Evolutionary conservation across 257 asterid species (phyloP).

Genomic region (Scutellaria minor): DNA sequence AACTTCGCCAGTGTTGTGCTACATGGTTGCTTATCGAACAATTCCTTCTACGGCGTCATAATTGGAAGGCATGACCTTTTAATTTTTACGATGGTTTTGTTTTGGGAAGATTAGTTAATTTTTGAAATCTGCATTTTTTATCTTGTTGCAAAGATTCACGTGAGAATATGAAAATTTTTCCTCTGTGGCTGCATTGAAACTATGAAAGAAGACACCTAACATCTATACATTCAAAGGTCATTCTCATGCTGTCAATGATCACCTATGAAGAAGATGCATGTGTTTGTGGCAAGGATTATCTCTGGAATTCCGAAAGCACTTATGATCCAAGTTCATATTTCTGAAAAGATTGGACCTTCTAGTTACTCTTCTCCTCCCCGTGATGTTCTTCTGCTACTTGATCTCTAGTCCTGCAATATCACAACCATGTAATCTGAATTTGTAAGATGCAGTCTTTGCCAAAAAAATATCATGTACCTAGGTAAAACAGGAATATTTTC

Average conservation of each 20-base stretch:
- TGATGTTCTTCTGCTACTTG: slow-evolving; percentile 29
- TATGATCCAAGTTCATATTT: background rate
- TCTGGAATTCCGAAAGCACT: slow-evolving; percentile 14
- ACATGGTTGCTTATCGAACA: slow-evolving; percentile 97
- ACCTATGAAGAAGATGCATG: slow-evolving; percentile 16
- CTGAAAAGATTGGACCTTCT: slow-evolving; percentile 11
- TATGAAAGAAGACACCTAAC: slow-evolving; percentile 10
- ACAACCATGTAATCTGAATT: slow-evolving; percentile 5
- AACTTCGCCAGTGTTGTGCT: slow-evolving; percentile 92
- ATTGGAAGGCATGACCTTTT: slow-evolving; percentile 76
- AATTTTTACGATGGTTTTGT: slow-evolving; percentile 30
- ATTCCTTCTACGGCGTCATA: slow-evolving; percentile 77
- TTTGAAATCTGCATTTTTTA: background rate
- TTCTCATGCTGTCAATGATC: slow-evolving; percentile 2
- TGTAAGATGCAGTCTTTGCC: slow-evolving; percentile 20
- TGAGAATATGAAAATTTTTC: slow-evolving; percentile 5
- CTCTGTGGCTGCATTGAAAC: slow-evolving; percentile 21
- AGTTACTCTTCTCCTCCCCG: slow-evolving; percentile 24
- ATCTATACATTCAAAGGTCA: background rate
- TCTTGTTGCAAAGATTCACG: slow-evolving; percentile 23
- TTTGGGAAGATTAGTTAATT: slow-evolving; percentile 19
- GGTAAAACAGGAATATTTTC: slow-evolving; percentile 18
- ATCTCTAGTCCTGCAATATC: slow-evolving; percentile 5
- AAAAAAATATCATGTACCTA: slow-evolving; percentile 18
- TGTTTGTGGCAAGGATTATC: slow-evolving; percentile 24